A percentile compares a stretch with the other conserved stretches of the same genome.
Evolutionary conservation across 129 eudicot species (phyloP).

Genomic region (Flaveria ramosissima): DNA sequence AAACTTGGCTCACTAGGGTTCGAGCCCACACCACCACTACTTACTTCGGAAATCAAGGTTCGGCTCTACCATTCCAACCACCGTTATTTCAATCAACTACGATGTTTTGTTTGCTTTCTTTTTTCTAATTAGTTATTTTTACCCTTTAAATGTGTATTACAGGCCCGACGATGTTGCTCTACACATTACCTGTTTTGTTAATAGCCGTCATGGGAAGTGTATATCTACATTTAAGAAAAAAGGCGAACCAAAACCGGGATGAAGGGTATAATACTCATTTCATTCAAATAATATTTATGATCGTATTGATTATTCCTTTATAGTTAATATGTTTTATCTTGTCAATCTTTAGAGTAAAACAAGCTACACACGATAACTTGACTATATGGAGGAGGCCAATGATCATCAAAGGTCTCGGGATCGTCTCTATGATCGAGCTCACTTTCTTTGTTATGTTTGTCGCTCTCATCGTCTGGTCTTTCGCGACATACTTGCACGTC

Average conservation of each 20-base stretch:
- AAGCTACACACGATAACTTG: constrained; percentile 17
- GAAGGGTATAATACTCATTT: constrained; percentile 40
- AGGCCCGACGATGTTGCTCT: constrained; percentile 60
- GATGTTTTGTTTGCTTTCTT: background rate
- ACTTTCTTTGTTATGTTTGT: constrained; percentile 68
- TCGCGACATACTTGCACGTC: constrained; percentile 43
- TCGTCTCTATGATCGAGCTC: constrained; percentile 71
- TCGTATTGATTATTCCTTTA: background rate
- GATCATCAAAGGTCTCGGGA: constrained; percentile 78
- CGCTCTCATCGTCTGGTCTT: constrained; percentile 69
- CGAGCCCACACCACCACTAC: constrained; percentile 49
- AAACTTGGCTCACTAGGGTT: constrained; percentile 44
- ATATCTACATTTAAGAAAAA: constrained; percentile 65
- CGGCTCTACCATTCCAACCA: background rate
- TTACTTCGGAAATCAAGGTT: constrained; percentile 62
- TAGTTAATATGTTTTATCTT: background rate
- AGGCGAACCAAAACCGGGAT: background rate
- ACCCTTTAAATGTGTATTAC: background rate
- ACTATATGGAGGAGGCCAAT: constrained; percentile 65
- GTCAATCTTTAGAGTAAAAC: constrained; percentile 26
- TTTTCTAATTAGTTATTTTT: background rate
- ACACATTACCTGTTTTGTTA: constrained; percentile 65
- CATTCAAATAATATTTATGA: background rate
- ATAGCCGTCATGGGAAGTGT: constrained; percentile 60
- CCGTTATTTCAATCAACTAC: background rate